A percentile compares a stretch with the other conserved stretches of the same genome.
Conservation (phyloP, 2,329 filamentous ascomycete genomes). For the Gyromitra esculenta region DNA sequence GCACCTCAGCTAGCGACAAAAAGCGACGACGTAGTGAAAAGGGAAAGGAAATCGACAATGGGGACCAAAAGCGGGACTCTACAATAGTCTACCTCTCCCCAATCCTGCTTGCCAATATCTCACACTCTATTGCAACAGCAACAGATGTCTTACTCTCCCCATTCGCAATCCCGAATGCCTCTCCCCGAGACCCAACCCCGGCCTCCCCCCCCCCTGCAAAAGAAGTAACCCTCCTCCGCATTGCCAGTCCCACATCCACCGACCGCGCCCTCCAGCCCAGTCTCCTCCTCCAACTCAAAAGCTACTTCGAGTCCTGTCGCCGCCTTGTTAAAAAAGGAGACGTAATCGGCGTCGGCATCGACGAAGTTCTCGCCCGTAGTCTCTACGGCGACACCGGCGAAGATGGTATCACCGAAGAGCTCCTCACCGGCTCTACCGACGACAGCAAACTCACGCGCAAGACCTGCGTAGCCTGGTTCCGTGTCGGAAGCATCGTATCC, state of each 20-base stretch:
- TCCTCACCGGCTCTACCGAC: conserved; percentile 64
- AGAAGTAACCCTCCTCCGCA: conserved; percentile 87
- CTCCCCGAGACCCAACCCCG: conserved; percentile 66
- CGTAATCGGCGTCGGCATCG: conserved; percentile 86
- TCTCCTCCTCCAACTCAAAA: conserved; percentile 85
- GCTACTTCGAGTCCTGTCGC: conserved; percentile 83
- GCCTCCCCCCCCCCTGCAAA: conserved; percentile 70
- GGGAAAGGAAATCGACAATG: conserved; percentile 59
- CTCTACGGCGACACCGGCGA: conserved; percentile 68
- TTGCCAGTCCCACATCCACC: conserved; percentile 87
- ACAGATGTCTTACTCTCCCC: conserved; percentile 55
- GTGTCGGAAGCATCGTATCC: conserved; percentile 76
- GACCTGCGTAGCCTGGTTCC: conserved; percentile 85
- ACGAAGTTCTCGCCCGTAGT: conserved; percentile 82
- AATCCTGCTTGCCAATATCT: conserved; percentile 84
- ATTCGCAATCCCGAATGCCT: conserved; percentile 64
- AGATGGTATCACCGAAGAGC: conserved; percentile 76
- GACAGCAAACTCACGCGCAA: conserved; percentile 60
- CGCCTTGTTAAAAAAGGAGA: conserved; percentile 88
- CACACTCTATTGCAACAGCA: conserved; percentile 61
- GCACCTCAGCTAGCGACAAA: conserved; percentile 62
- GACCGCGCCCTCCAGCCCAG: conserved; percentile 86
- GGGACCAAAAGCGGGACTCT: conserved; percentile 68
- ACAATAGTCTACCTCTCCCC: conserved; percentile 78
- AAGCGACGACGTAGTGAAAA: conserved; percentile 54